Conservation (phyloP, 2,329 filamentous ascomycete species). For the Chrysosporium keratinophilum region DNA sequence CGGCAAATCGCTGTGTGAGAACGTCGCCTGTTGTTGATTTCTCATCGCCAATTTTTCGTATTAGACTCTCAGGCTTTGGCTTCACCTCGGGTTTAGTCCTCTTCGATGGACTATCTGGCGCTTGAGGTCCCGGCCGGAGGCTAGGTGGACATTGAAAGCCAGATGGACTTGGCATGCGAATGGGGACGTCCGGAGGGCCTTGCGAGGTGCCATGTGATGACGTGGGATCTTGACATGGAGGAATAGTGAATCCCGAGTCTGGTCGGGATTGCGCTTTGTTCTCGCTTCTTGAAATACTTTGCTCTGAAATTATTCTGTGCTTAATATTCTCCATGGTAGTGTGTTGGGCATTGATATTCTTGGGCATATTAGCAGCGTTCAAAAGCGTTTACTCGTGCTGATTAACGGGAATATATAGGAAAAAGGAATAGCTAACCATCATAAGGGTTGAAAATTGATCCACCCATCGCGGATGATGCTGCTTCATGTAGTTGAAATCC, state of each 20-base stretch:
- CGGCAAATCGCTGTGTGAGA: slow-evolving; percentile 36
- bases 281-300: slow-evolving; percentile 25
- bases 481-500: slow-evolving; percentile 58
- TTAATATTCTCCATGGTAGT: slow-evolving; percentile 35
- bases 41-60: slow-evolving; percentile 12
- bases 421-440: slow-evolving; percentile 49
- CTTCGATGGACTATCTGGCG: neutral
- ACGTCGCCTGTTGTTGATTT: slow-evolving; percentile 23
- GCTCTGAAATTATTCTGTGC: slow-evolving; percentile 29
- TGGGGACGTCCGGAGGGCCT: neutral
- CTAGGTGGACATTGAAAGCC: slow-evolving; percentile 25
- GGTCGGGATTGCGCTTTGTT: slow-evolving; percentile 15
- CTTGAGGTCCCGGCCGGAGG: neutral
- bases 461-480: slow-evolving; percentile 42
- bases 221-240: neutral
- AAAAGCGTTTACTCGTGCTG: neutral
- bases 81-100: slow-evolving; percentile 17
- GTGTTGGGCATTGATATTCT: slow-evolving; percentile 27
- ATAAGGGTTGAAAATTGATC: slow-evolving; percentile 43
- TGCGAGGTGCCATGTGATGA: neutral
- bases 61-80: slow-evolving; percentile 20
- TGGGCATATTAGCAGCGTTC: slow-evolving; percentile 7
- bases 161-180: slow-evolving; percentile 33
- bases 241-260: neutral
- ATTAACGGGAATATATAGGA: slow-evolving; percentile 1